Conservation (phyloP, 2,329 filamentous ascomycete species). For the Aspergillus sp. region DNA sequence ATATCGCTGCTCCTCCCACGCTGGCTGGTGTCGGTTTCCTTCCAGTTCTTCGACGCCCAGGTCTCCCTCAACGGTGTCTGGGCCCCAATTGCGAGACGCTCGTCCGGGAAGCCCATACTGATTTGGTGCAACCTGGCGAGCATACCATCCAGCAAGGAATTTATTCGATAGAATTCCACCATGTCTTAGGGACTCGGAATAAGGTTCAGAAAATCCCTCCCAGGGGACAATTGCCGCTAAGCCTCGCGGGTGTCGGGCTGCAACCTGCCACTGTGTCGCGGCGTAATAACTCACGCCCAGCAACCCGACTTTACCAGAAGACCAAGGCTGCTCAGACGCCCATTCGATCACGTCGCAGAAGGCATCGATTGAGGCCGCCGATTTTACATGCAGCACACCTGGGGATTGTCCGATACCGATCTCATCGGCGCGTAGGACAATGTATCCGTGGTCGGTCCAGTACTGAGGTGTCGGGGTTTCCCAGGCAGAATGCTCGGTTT, state of each 20-base stretch:
- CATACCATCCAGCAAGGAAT: conserved; percentile 59
- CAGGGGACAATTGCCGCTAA: conserved; percentile 50
- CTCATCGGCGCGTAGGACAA: conserved; percentile 52
- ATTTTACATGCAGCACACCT: conserved; percentile 50
- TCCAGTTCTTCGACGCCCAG: no score
- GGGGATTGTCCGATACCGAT: conserved; percentile 49
- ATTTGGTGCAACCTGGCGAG: conserved; percentile 61
- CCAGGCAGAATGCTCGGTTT: no score
- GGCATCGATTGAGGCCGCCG: conserved; percentile 44
- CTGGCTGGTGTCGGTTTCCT: no score
- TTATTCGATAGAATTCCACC: conserved; percentile 52
- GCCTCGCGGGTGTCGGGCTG: conserved; percentile 48
- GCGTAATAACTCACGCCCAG: conserved; percentile 52
- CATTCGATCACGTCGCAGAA: conserved; percentile 51
- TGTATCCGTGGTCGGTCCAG: no score
- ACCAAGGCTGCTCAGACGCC: conserved; percentile 48
- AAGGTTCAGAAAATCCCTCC: no score
- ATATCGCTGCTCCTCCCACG: no score
- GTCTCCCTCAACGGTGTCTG: no score
- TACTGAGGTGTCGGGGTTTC: no score
- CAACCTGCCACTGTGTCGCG: conserved; percentile 52
- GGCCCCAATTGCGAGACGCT: no score
- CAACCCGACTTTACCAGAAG: conserved; percentile 48
- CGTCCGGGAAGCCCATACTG: no score
- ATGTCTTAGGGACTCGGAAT: no score